Evolutionary conservation across 2,329 filamentous ascomycete genomes (phyloP), one percentile per base, ranked within the genome.

Genomic region (Aspergillus uvarum): DNA sequence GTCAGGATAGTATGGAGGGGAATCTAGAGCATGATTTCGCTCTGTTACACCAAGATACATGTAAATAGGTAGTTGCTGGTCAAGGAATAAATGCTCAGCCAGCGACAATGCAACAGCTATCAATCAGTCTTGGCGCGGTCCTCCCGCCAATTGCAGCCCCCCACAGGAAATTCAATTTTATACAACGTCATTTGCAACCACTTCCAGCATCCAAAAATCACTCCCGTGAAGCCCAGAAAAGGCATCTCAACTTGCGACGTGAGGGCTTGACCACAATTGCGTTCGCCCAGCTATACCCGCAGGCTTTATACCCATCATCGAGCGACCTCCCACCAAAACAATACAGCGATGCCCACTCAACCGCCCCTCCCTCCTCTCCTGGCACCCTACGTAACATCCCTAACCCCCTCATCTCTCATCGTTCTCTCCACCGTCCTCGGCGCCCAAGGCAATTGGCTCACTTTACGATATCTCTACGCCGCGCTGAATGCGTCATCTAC

Each of bases 391-490:
- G 62, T 77, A 62, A 71, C 71, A 56, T 68, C 70, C 48, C 69
- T 73, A 38, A 70, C 73, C 21, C 62, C 68, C 47, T 70, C 73
- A 24, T 78, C 77, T 7, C 71, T 80, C 52, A 79, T 74, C 10
- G 62, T 81, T 26, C 64, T 81, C 31, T 79, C 78, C 19, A 79
- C 77, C 11, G 75, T 80, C 2, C 71, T 81, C 29, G 74, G 72
- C n/a, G 77, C 79, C 50, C 79, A 81, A 76, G 70, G 82, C 21
- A 85, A 83, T 67, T 88, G 85, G 85, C 77, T 87, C 22, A 70
- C 82, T 0, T 66, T 84, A 11, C 78, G 84, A 35, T 82, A 81
- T 58, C 70, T 85, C 26, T 79, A 80, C 71, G 77, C 78, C 52
- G 77, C 81, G 16, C 70, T 87, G 38, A 70, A 67, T 48, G 56